Base-by-base conservation (phyloP, 306 rosid species). In the Glycine tomentella region DNA sequence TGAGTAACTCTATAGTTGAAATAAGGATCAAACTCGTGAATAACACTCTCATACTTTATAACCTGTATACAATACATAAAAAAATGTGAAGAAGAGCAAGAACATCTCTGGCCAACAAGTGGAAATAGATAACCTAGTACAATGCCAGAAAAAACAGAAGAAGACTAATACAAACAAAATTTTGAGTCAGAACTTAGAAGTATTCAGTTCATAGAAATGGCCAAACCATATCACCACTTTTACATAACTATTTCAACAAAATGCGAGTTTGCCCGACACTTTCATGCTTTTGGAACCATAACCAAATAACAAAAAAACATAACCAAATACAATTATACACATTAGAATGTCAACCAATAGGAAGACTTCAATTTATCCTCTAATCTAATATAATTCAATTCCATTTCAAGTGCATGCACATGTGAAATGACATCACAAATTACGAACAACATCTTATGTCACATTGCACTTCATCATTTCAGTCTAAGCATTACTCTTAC, bases 1-100 rank as follows among this genome's bases (percentile, higher is more conserved):
- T 96, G 99, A 56, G 99, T 95, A 86, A 95, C 99, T 85, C 99
- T 89, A 74, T 95, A 95, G 84, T 95, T 95, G 90, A 95, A 95
- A 82, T 95, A 95, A 72, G 99, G 99, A 88, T 95, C 99, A 55
- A 95, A 95, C 83, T 95, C 99, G 17, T 95, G 99, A 79, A 95
- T 95, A 70, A 95, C 99, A 70, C 99, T 95, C 91, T 95, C 99
- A 44, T 95, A 95, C 88, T 95, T 95, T 68, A 95, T 95, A 58
- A 95, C 99, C 99, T 96, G 97, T 44, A 87, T 10, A 85, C 75
- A 82, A 71, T 58, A 46, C 70, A 77, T 13, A 50, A 38, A 75
- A 38, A 81, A 76, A 81, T 36, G 51, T 74, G 58, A 81, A 5
- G 12, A n/a, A 57, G 16, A 65, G 58, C 44, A 62, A 65, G 53